Percentiles rank a stretch among this genome's conserved stretches.
These are phyloP conservation scores for Phytophthora sansomeana DNA, from an alignment of 352 stramenopile species.

Conservation along the genomic window DNA sequence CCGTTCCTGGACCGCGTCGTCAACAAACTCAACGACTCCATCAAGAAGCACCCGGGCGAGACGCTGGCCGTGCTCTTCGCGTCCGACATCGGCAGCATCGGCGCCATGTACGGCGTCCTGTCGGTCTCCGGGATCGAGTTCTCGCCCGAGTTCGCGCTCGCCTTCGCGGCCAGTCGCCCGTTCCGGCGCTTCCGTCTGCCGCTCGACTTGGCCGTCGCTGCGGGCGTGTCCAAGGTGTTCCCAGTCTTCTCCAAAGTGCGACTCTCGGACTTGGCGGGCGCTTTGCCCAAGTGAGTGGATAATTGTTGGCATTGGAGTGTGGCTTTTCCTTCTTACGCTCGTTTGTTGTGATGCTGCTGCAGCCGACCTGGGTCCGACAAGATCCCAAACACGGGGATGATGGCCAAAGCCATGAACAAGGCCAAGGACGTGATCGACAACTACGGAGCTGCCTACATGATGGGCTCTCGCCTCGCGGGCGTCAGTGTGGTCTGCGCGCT, in stretches of 20 bases:
- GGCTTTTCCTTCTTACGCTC: neutral
- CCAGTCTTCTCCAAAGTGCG: constrained; percentile 76
- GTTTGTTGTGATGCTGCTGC: constrained; percentile 12
- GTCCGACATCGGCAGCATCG: constrained; percentile 85
- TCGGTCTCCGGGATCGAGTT: constrained; percentile 71
- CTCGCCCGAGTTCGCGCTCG: constrained; percentile 87
- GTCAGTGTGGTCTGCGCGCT: constrained; percentile 77
- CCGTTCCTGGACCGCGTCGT: constrained; percentile 75
- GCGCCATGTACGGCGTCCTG: constrained; percentile 79
- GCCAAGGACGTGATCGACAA: constrained; percentile 83
- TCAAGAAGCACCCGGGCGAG: constrained; percentile 75
- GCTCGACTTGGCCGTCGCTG: constrained; percentile 74
- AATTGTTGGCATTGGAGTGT: neutral
- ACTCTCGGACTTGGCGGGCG: constrained; percentile 69
- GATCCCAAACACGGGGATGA: constrained; percentile 40
- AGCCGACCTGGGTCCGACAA: constrained; percentile 29
- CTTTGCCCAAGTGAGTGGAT: constrained; percentile 60
- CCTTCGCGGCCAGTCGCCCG: constrained; percentile 83
- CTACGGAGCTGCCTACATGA: constrained; percentile 91
- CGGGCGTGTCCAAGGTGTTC: constrained; percentile 73
- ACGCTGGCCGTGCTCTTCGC: constrained; percentile 81
- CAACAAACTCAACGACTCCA: constrained; percentile 77
- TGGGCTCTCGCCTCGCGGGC: constrained; percentile 83
- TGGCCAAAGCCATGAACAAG: constrained; percentile 74
- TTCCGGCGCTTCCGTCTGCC: constrained; percentile 85